Evolutionary conservation across 2,329 filamentous ascomycete genomes (phyloP).

Genomic region (Verticillium isaacii): DNA sequence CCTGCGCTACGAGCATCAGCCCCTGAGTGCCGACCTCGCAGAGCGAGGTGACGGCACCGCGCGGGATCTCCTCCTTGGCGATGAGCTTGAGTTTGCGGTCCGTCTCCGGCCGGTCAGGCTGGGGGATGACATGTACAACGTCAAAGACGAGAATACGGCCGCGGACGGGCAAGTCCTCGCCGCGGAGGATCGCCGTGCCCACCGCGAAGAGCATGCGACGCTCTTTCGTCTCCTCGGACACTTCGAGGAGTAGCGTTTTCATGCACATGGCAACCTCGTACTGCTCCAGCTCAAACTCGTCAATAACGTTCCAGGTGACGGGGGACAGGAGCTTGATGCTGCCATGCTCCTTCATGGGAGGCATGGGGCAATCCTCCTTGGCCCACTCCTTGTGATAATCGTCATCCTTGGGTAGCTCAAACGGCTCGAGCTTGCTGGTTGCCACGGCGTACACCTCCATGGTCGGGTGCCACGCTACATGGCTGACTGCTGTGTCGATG

Average conservation of each 20-base stretch:
- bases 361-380: constrained; percentile 59
- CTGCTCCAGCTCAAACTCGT: constrained; percentile 67
- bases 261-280: constrained; percentile 78
- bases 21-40: constrained; percentile 82
- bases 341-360: constrained; percentile 67
- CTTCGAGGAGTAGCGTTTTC: constrained; percentile 77
- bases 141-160: constrained; percentile 89
- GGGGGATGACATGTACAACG: constrained; percentile 84
- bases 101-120: constrained; percentile 80
- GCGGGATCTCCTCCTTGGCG: constrained; percentile 83
- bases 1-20: constrained; percentile 84
- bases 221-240: constrained; percentile 87
- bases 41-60: constrained; percentile 84
- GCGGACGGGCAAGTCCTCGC: constrained; percentile 83
- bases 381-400: constrained; percentile 79
- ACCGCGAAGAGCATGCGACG: constrained; percentile 77
- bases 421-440: constrained; percentile 63
- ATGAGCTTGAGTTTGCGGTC: constrained; percentile 81
- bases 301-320: constrained; percentile 71
- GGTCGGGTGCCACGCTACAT: constrained; percentile 71
- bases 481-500: constrained; percentile 65
- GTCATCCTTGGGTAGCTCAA: constrained; percentile 82
- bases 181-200: constrained; percentile 79
- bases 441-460: constrained; percentile 73
- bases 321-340: constrained; percentile 76